Base-by-base conservation (phyloP, 345 rosid species). In the Rhodomyrtus tomentosa region DNA sequence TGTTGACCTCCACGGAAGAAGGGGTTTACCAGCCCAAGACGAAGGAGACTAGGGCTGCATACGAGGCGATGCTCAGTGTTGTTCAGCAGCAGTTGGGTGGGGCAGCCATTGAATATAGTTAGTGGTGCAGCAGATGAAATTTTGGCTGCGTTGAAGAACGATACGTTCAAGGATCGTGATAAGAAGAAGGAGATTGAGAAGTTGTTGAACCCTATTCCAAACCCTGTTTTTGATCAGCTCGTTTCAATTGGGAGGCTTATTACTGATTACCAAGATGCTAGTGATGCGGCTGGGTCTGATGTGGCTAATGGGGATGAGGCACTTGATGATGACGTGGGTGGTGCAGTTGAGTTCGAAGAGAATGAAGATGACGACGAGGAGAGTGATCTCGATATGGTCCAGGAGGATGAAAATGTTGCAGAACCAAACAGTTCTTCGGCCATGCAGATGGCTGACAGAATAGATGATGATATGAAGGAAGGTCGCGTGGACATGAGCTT, bases 11-110 rank as follows among this genome's bases (percentile, higher is more conserved):
- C 32, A 90, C 91, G 0, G 99, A 97, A 86, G 98, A 97, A 86
- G 99, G 95, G 55, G 93, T 94, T 86, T 97, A 97, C 83, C 96
- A 94, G 93, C 98, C 98, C 22, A 96, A 93, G 87, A 96, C 98
- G 1, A 95, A 93, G 90, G 96, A 94, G 88, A 96, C 96, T 9
- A 88, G 93, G 86, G 98, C 94, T 62, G 98, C 98, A 48, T 96
- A 96, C 52, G 99, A 94, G 90, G 95, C 96, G 24, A 93, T 95
- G 94, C 93, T 96, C 74, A 89, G 96, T 84, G 87, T 94, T 48
- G 95, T 95, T 87, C 98, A 94, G 85, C 91, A 90, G 87, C 98
- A 94, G 90, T 86, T 97, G 91, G 99, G 99, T 53, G 99, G 99
- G 98, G 50, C 95, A 91, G 88, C 96, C 98, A 25, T 88, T 90